Conservation (phyloP, 106 monocot species). For the Allium cepa region DNA sequence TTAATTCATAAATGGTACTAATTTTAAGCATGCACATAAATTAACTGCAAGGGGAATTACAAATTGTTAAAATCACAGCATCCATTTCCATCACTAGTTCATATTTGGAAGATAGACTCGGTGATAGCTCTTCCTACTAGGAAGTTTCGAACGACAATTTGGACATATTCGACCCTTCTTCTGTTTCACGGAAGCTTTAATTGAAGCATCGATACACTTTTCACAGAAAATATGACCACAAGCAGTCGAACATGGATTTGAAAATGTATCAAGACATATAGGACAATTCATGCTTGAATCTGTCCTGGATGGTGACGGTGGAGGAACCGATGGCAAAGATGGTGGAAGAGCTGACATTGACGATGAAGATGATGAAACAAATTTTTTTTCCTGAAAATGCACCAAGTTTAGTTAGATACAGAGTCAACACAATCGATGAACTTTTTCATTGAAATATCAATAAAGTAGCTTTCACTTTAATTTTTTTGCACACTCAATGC, state of each 20-base stretch:
- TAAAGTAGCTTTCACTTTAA: too few species aligned
- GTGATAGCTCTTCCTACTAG: slow-evolving; percentile 12
- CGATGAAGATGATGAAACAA: too few species aligned
- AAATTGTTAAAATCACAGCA: too few species aligned
- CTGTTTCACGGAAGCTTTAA: background rate
- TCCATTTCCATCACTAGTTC: too few species aligned
- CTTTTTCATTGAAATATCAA: too few species aligned
- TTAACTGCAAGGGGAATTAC: too few species aligned
- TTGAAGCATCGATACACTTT: slow-evolving; percentile 7
- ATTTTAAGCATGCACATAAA: too few species aligned
- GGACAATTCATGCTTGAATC: slow-evolving; percentile 19
- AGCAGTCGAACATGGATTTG: slow-evolving; percentile 12
- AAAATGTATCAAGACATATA: slow-evolving; percentile 8
- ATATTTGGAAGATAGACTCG: slow-evolving; percentile 14
- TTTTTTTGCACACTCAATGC: too few species aligned
- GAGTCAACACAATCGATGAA: too few species aligned
- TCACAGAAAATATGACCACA: slow-evolving; percentile 27
- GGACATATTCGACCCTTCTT: slow-evolving; percentile 10
- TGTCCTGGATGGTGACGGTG: background rate
- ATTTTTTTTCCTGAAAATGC: background rate
- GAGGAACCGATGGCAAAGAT: background rate
- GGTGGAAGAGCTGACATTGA: background rate
- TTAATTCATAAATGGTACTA: too few species aligned
- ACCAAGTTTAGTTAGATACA: background rate
- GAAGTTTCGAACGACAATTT: slow-evolving; percentile 12